A percentile compares a stretch with the other conserved stretches of the same genome.
phyloP scores from a whole-genome alignment of 345 rosid species.

The Populus alba region DNA sequence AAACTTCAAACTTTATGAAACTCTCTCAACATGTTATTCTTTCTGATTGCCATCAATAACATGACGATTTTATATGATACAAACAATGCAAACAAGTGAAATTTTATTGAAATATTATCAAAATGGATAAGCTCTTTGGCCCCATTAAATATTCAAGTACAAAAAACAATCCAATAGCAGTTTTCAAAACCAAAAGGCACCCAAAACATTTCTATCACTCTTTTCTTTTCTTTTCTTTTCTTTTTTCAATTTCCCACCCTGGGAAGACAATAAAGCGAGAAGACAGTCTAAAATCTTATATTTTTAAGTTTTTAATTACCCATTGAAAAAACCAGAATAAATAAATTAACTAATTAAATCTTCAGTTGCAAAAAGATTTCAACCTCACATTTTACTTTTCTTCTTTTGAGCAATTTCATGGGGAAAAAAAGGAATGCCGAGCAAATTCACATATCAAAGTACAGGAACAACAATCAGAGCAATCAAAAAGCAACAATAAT shows the following conservation, averaged over 20 bases:
- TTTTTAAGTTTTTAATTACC: not conserved
- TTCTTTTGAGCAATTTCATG: not conserved
- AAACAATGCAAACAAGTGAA: not conserved
- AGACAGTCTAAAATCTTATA: not conserved
- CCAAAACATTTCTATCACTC: not conserved
- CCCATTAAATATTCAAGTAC: not conserved
- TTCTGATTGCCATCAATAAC: slow-evolving; percentile 6
- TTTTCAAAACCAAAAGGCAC: not conserved
- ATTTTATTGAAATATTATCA: not conserved
- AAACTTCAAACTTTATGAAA: slow-evolving; percentile 28
- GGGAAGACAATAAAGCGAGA: not conserved
- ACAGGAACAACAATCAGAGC: not conserved
- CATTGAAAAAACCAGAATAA: not conserved
- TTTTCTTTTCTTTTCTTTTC: not conserved
- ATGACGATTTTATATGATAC: not conserved
- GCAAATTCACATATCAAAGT: not conserved
- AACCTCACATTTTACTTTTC: not conserved
- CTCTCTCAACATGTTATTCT: slow-evolving; percentile 18
- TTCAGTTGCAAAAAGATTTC: not conserved
- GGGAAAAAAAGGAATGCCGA: not conserved
- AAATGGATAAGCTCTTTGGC: not conserved
- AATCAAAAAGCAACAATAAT: not conserved
- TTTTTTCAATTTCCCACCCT: too few relatives aligned
- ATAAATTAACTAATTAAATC: not conserved
- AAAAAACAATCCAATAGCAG: not conserved